Base-by-base conservation (phyloP, 768 basidiomycete genomes). In the Tylopilus sp. region DNA sequence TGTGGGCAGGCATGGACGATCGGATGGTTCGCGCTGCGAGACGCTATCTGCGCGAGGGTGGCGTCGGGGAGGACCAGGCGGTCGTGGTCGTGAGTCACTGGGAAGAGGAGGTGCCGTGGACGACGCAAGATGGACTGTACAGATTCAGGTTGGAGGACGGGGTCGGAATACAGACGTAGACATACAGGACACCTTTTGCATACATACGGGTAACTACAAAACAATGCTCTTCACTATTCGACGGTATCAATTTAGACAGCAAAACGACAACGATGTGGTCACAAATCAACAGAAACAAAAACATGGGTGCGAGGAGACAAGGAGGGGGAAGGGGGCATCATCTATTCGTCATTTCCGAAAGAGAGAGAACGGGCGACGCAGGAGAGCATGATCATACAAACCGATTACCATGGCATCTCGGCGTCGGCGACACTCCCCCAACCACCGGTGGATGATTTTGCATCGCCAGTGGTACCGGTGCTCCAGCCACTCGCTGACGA, bases 21-120 rank as follows among this genome's bases (percentile, higher is more conserved):
- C 70, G 67, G 6, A 90, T 91, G 82, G 81, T 95, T 26, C 67
- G 67, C 17, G 79, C 79, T 33, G 88, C 83, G 38, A 73, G 79
- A 56, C 58, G 57, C 38, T 90, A 91, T 61, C 64, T 99, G 40
- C 73, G 85, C 11, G 63, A 69, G 18, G 73, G 70, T 1, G 82
- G 79, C 0, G 62, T 86, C 21, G 71, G 71, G 20, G 57, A 68
- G 11, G 71, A 78, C 39, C 92, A 97, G 71, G 86, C 85, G 2
- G 86, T 92, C 21, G 77, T 98, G 1, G 85, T 91, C 3, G 80
- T 98, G 49, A 91, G 86, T 35, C 94, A 95, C 71, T 92, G 91
- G 83, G 88, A 91, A 56, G 87, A 88, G 33, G 94, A 98, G 69
- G 82, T 94, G 17, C 94, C 94, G 3, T 95, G 92, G 91, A 74